phyloP scores from a whole-genome alignment of 495 filamentous ascomycete species.

The Penicillium cosmopolitanum region DNA sequence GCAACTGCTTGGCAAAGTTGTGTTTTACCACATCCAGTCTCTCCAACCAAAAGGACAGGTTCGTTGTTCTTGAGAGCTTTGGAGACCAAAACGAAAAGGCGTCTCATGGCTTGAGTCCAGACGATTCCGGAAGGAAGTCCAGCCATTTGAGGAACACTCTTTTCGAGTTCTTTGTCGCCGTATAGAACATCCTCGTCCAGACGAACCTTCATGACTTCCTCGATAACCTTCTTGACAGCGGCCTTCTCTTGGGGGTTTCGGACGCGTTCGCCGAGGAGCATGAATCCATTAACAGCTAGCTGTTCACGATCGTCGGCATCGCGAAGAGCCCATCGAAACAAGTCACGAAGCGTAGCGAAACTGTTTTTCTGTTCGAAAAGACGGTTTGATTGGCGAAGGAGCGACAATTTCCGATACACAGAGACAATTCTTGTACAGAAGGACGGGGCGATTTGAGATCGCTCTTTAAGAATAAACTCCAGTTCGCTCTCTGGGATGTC shows the following conservation, averaged over 20 bases:
- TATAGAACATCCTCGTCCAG: constrained; percentile 79
- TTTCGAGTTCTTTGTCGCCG: constrained; percentile 59
- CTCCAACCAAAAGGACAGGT: constrained; percentile 90
- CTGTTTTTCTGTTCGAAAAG: constrained; percentile 97
- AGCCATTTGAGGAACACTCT: constrained; percentile 43
- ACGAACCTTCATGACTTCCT: constrained; percentile 85
- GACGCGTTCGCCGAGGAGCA: constrained; percentile 93
- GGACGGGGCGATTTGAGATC: constrained; percentile 86
- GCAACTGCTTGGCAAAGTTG: constrained; percentile 93
- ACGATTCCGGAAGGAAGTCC: constrained; percentile 63
- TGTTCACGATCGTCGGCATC: constrained; percentile 83
- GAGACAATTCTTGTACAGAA: constrained; percentile 87
- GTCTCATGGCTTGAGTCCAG: constrained; percentile 93
- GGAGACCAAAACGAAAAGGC: constrained; percentile 83
- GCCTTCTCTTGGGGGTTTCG: constrained; percentile 84
- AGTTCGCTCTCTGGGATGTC: constrained; percentile 96
- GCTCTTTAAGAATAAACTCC: constrained; percentile 86
- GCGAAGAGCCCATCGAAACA: constrained; percentile 95
- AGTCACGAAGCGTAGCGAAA: constrained; percentile 94
- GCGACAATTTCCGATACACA: constrained; percentile 91
- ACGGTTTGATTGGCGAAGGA: constrained; percentile 82
- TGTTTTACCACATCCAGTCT: constrained; percentile 97
- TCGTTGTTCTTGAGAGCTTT: constrained; percentile 88
- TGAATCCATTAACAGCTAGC: constrained; percentile 89
- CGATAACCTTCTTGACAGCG: constrained; percentile 85